A percentile compares a stretch with the other conserved stretches of the same genome.
Conservation (phyloP, 2,329 filamentous ascomycete species). For the Ceratocystis cubensis region DNA sequence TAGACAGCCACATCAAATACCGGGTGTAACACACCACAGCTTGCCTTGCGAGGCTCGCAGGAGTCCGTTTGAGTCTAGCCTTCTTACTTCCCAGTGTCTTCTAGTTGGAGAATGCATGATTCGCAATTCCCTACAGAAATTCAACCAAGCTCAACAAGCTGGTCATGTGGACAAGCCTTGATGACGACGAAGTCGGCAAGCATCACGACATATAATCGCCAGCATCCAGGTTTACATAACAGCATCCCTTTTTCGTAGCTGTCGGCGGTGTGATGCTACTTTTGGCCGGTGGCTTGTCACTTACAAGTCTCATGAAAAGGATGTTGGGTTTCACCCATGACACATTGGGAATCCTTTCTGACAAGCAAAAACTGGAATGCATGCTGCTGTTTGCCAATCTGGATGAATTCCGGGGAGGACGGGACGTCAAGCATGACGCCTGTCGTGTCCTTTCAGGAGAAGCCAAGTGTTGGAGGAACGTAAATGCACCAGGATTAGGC, state of each 20-base stretch:
- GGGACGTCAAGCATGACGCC: not conserved
- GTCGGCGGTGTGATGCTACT: not conserved
- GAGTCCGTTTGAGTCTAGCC: not conserved
- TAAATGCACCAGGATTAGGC: not conserved
- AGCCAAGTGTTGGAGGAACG: not conserved
- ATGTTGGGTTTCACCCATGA: not conserved
- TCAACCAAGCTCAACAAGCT: not conserved
- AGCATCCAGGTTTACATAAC: not conserved
- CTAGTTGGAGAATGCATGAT: not conserved
- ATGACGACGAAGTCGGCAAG: conserved; percentile 9
- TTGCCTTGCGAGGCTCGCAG: not conserved
- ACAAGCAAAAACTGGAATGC: conserved; percentile 6
- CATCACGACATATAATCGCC: not conserved
- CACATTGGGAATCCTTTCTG: conserved; percentile 11
- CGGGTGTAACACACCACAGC: not conserved
- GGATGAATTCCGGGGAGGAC: not conserved
- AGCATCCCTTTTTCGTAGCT: not conserved
- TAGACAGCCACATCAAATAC: not conserved
- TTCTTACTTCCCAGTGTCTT: not conserved
- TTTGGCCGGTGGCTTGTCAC: not conserved
- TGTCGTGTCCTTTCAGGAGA: not conserved
- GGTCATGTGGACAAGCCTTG: conserved; percentile 4
- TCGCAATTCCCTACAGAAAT: not conserved
- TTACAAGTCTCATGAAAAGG: not conserved
- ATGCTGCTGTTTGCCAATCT: not conserved